phyloP scores from a whole-genome alignment of 225 moss, liverwort and hornwort genomes.

The Pseudoscleropodium purum region DNA sequence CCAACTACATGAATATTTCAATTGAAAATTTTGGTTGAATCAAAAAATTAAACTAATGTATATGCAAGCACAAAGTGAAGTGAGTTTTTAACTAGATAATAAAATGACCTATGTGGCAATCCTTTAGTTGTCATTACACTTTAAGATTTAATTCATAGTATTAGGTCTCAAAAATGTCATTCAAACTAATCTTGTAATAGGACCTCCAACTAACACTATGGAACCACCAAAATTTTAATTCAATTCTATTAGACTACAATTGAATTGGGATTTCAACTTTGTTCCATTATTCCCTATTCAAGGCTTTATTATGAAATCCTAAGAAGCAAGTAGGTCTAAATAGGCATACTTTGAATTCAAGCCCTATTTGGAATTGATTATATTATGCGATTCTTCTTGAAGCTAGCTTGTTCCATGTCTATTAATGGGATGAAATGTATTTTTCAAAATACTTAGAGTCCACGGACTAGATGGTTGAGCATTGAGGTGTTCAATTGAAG shows the following conservation, averaged over 20 bases:
- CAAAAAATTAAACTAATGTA: neutral
- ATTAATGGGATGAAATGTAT: neutral
- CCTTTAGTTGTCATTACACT: accelerated
- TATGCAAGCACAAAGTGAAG: neutral
- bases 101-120: accelerated
- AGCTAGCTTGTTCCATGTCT: neutral
- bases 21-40: neutral
- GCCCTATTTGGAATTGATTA: neutral
- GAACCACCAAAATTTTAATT: accelerated
- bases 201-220: neutral
- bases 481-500: neutral
- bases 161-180: neutral
- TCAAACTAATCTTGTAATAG: neutral
- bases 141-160: neutral
- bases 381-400: neutral
- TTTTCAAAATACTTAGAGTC: neutral
- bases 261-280: neutral
- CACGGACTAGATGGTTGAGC: accelerated
- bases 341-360: neutral
- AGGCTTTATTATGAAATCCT: neutral
- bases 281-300: accelerated
- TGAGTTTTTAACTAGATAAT: neutral
- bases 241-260: accelerated
- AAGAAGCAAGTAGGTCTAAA: no score
- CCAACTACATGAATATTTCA: accelerated